Conservation (phyloP, 805 yeast genomes). For the Pichia phayaonensis region DNA sequence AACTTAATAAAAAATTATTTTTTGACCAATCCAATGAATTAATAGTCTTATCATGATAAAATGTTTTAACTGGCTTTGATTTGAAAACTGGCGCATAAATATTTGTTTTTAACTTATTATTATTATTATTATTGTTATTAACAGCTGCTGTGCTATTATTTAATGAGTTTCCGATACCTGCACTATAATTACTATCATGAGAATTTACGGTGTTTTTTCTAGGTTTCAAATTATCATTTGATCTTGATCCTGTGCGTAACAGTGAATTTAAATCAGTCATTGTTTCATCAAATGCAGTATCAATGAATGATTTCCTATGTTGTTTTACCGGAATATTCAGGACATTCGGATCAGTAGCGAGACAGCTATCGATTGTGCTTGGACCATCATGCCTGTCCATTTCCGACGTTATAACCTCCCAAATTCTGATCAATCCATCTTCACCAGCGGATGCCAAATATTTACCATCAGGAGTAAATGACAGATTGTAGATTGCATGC, state of each 20-base stretch:
- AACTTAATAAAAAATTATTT: constrained; percentile 69
- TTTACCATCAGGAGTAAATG: constrained; percentile 74
- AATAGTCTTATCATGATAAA: constrained; percentile 58
- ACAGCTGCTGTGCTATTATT: no score
- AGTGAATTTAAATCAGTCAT: constrained; percentile 14
- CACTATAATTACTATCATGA: neutral
- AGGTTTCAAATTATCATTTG: neutral
- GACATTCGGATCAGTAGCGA: neutral
- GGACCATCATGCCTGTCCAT: constrained; percentile 39
- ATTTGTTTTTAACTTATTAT: constrained; percentile 17
- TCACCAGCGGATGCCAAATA: constrained; percentile 81
- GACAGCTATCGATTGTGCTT: no score
- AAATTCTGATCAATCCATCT: constrained; percentile 57
- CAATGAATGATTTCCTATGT: constrained; percentile 7
- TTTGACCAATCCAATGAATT: constrained; percentile 83
- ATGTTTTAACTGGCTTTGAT: constrained; percentile 51
- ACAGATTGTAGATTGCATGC: constrained; percentile 60
- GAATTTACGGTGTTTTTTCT: constrained; percentile 7
- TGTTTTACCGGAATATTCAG: neutral
- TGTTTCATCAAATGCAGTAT: constrained; percentile 7
- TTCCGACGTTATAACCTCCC: constrained; percentile 75
- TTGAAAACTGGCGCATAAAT: constrained; percentile 73
- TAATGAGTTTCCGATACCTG: neutral
- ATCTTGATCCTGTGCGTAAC: neutral
- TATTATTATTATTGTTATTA: neutral